Conservation (phyloP, 2,329 filamentous ascomycete species). For the Phaeosphaeriaceae sp. region DNA sequence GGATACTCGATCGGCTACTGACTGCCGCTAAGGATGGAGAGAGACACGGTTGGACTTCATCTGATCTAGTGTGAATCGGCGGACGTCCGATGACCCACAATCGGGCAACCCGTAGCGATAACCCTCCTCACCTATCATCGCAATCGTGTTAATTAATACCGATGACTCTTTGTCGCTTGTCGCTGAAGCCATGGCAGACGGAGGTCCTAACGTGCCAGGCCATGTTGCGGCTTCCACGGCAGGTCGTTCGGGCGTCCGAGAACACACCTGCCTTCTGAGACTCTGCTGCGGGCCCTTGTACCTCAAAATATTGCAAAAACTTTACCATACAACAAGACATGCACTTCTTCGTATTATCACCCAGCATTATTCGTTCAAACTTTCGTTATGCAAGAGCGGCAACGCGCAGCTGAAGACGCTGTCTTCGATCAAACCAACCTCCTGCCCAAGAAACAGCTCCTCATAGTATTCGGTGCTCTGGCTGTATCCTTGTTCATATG, state of each 20-base stretch:
- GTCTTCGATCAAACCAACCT: constrained; percentile 60
- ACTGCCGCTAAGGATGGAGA: background rate
- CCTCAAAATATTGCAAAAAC: no score
- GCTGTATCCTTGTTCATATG: constrained; percentile 62
- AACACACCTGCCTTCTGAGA: no score
- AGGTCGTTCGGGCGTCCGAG: no score
- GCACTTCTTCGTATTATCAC: background rate
- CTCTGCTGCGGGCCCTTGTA: no score
- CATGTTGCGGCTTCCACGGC: no score
- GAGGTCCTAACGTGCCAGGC: background rate
- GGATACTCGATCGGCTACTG: background rate
- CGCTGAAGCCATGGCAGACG: background rate
- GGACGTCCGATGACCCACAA: background rate
- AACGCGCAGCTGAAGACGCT: constrained; percentile 20
- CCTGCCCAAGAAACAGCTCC: constrained; percentile 58
- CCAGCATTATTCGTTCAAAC: background rate
- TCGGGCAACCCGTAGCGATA: background rate
- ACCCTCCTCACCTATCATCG: background rate
- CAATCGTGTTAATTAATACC: background rate
- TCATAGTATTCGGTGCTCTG: constrained; percentile 61
- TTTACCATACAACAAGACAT: background rate
- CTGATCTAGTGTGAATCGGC: background rate
- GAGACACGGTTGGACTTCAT: background rate
- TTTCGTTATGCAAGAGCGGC: constrained; percentile 12
- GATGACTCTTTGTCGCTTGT: background rate